Evolutionary conservation across 768 basidiomycete genomes (phyloP), one percentile per base, ranked within the genome.

Genomic region (Amanita thiersii): DNA sequence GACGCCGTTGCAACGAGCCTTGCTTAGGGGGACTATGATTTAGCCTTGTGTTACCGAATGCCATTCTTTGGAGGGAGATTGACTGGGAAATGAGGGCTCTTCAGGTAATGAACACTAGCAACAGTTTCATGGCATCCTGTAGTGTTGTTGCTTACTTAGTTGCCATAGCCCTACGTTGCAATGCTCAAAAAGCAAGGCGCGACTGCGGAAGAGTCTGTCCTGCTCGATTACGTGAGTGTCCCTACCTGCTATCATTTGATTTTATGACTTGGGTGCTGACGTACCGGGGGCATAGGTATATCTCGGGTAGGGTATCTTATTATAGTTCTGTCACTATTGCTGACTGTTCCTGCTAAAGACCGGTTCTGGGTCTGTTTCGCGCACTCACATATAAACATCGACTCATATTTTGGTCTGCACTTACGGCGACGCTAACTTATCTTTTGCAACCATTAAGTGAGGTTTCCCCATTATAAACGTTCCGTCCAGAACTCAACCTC

Each of bases 201-300:
- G 1, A 55, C 61, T 2, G 79, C 81, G 1, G 65, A 77, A 42
- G 72, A 77, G 47, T 75, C 75, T 39, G 55, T 86, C n/a, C 60
- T 86, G 12, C 53, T 81, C 18, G 75, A 85, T 55, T 85, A 85
- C 56, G 79, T 81, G 49, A 37, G 75, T 37, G 19, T 26, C 39
- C 39, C 28, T 45, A 15, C 31, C n/a, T n/a, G n/a, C n/a, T n/a
- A n/a, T n/a, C 40, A 19, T n/a, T n/a, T n/a, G n/a, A n/a, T n/a
- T n/a, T n/a, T n/a, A n/a, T n/a, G n/a, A n/a, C n/a, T n/a, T n/a
- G n/a, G n/a, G 11, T 15, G 14, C 29, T 29, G 18, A 17, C 36
- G 19, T 37, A 5, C 37, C n/a, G n/a, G n/a, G n/a, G n/a, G n/a
- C n/a, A n/a, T 3, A 24, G 24, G 8, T 37, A 1, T 21, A 26